These are phyloP conservation scores for Citropsis articulata DNA, from an alignment of 345 rosid species.

Conservation along the genomic window DNA sequence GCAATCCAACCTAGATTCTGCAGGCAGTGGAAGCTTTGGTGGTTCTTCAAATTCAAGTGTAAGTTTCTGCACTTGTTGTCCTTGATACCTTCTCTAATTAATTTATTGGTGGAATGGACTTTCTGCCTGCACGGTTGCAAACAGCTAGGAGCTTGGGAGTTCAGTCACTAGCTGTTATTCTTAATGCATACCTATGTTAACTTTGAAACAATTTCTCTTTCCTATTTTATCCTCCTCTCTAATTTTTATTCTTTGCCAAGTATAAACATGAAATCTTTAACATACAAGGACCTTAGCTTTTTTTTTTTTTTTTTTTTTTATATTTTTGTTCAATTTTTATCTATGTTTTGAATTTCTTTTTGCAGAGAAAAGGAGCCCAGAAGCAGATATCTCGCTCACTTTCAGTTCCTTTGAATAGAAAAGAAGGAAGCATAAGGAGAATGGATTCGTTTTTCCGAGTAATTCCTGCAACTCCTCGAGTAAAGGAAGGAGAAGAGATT, in stretches of 20 bases:
- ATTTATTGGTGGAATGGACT: not conserved
- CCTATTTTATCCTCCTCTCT: not conserved
- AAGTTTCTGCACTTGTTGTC: slow-evolving; percentile 31
- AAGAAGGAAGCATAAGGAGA: slow-evolving; percentile 64
- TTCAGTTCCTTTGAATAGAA: slow-evolving; percentile 71
- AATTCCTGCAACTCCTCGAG: slow-evolving; percentile 75
- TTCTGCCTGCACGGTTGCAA: not conserved
- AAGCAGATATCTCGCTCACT: slow-evolving; percentile 65
- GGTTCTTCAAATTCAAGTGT: slow-evolving; percentile 49
- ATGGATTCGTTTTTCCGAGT: slow-evolving; percentile 91
- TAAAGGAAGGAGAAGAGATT: slow-evolving; percentile 52
- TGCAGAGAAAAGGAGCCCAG: slow-evolving; percentile 56
- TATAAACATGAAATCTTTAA: not conserved
- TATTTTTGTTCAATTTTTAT: not conserved
- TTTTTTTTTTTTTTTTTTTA: not conserved
- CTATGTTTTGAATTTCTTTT: slow-evolving; percentile 18
- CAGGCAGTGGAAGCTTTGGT: slow-evolving; percentile 37
- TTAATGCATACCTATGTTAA: not conserved
- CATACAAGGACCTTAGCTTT: not conserved
- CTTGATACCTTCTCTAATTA: not conserved
- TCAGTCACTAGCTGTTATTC: not conserved
- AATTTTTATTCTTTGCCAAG: not conserved
- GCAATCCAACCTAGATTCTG: slow-evolving; percentile 44
- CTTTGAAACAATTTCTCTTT: not conserved
- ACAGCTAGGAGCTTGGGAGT: not conserved